Evolutionary conservation across 2,329 filamentous ascomycete genomes (phyloP), one percentile per base, ranked within the genome.

Genomic region (Fusarium irregulare): DNA sequence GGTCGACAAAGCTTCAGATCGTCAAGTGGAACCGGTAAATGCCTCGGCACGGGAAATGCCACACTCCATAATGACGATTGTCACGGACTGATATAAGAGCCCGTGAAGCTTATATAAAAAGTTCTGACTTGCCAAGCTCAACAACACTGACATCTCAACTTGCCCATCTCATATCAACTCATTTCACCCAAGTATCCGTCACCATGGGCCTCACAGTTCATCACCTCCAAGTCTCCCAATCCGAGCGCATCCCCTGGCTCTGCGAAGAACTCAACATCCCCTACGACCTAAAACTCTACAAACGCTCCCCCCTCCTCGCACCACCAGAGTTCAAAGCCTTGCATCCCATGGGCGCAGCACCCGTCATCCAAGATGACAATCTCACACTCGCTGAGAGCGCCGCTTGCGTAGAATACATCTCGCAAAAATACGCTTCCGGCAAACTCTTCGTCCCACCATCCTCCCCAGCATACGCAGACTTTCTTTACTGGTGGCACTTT

Each of bases 401-500:
- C 57, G 89, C 89, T 4, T 86, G 85, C 64, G 79, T 85, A 47
- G 88, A 92, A 59, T 92, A 91, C 79, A 86, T 92, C 72, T 37
- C 80, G 85, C 64, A 78, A 83, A 84, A 83, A 46, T 81, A 90
- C 68, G 87, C 80, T 30, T 71, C 76, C 8, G 87, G 87, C 8
- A 78, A 77, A 14, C 79, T 91, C 0, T 78, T 83, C 12, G 69
- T 89, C 0, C 50, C 72, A 0, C 84, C 86, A 0, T 70, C 76
- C 0, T 78, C 87, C 53, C 76, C 82, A 18, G 81, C 83, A 46
- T 92, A 89, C 67, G 80, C 87, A 4, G 83, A 89, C 53, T 92
- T 88, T 68, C 73, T 92, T 2, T 91, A 88, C 80, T 92, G 88
- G 88, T 86, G 88, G 73, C 87, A 91, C 75, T 90, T 84, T 75